A percentile compares a stretch with the other conserved stretches of the same genome.
These are phyloP conservation scores for Esteya vermicola DNA, from an alignment of 2,329 filamentous ascomycete species.

Conservation along the genomic window DNA sequence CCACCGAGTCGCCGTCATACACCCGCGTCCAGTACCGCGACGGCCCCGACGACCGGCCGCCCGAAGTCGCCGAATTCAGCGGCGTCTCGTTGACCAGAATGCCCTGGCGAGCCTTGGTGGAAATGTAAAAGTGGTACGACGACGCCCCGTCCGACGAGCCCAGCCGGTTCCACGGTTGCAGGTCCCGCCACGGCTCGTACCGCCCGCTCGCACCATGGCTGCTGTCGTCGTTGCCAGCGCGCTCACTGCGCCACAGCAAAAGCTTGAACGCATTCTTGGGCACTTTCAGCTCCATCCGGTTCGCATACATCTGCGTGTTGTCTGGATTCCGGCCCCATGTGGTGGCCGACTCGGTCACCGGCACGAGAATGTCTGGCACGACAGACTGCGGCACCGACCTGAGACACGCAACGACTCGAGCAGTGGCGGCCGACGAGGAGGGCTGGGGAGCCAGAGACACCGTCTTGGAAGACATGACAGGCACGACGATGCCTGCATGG, in stretches of 20 bases:
- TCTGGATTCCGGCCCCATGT: conserved; percentile 62
- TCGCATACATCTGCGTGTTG: conserved; percentile 54
- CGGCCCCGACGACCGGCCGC: conserved; percentile 36
- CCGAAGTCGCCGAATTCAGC: conserved; percentile 41
- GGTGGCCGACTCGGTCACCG: conserved; percentile 50
- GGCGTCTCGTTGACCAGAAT: conserved; percentile 64
- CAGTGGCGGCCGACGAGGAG: no score
- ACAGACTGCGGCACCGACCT: conserved; percentile 52
- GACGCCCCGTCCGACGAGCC: conserved; percentile 29
- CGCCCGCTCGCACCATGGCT: conserved; percentile 28
- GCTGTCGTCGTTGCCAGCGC: no score
- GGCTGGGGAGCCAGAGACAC: not conserved
- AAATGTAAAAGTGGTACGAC: conserved; percentile 53
- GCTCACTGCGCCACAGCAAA: conserved; percentile 57
- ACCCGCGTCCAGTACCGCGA: conserved; percentile 53
- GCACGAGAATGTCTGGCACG: conserved; percentile 46
- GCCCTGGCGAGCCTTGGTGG: conserved; percentile 63
- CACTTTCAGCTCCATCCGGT: conserved; percentile 52
- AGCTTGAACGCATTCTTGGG: conserved; percentile 74
- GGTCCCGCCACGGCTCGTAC: conserved; percentile 43
- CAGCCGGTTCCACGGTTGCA: conserved; percentile 39
- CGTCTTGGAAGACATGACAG: conserved; percentile 2
- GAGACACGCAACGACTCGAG: conserved; percentile 38
- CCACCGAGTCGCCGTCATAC: conserved; percentile 63
- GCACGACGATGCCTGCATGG: conserved; percentile 6